Evolutionary conservation across 2,329 filamentous ascomycete genomes (phyloP).

Genomic region (Phialocephala subalpina): DNA sequence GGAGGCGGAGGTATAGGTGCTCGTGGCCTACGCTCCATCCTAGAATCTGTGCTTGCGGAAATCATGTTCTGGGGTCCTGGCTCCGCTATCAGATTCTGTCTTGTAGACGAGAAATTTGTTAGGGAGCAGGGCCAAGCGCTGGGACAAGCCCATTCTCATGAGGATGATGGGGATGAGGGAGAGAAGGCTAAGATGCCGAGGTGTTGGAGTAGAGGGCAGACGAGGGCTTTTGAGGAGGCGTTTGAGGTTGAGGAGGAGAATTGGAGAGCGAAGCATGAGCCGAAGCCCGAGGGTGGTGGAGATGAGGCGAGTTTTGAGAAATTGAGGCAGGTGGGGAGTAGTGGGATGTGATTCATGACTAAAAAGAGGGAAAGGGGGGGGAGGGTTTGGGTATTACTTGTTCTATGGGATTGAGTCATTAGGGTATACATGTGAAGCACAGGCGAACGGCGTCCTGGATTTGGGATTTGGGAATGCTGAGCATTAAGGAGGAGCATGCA

Average conservation of each 20-base stretch:
- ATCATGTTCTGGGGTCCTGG: slow-evolving; percentile 81
- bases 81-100: slow-evolving; percentile 69
- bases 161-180: slow-evolving; percentile 58
- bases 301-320: slow-evolving; percentile 34
- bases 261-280: slow-evolving; percentile 31
- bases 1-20: slow-evolving; percentile 77
- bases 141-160: background rate
- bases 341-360: slow-evolving; percentile 36
- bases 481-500: background rate
- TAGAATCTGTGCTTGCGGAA: slow-evolving; percentile 80
- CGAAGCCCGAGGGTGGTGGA: background rate
- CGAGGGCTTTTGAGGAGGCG: slow-evolving; percentile 72
- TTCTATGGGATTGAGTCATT: background rate
- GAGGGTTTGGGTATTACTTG: background rate
- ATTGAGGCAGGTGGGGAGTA: slow-evolving; percentile 38
- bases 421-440: background rate
- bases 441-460: background rate
- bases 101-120: slow-evolving; percentile 68
- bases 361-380: background rate
- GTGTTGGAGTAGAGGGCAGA: slow-evolving; percentile 75
- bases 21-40: slow-evolving; percentile 79
- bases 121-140: slow-evolving; percentile 17
- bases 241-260: slow-evolving; percentile 67
- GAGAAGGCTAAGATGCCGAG: slow-evolving; percentile 52
- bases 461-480: background rate